Evolutionary conservation across 2,329 filamentous ascomycete genomes (phyloP).

Genomic region (Beauveria brongniartii): DNA sequence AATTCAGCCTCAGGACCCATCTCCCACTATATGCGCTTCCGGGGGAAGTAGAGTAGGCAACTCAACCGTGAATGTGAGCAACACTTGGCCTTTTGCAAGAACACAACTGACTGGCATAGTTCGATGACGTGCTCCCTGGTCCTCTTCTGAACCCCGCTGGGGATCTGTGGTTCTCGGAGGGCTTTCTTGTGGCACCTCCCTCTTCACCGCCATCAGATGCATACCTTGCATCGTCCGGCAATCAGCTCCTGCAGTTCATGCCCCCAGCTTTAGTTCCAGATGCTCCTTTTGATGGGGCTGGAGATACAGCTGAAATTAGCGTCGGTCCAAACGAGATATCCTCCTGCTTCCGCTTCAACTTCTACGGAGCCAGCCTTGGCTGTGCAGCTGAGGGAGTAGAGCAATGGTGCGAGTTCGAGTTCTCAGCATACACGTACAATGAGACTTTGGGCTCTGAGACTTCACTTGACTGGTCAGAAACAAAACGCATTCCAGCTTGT

Average conservation of each 20-base stretch:
- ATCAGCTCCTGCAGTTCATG: slow-evolving; percentile 32
- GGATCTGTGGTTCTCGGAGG: slow-evolving; percentile 34
- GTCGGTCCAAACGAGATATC: slow-evolving; percentile 29
- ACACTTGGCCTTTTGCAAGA: no score
- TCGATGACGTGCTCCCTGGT: slow-evolving; percentile 27
- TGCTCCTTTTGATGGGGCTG: slow-evolving; percentile 17
- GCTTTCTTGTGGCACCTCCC: slow-evolving; percentile 31
- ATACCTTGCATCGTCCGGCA: slow-evolving; percentile 30
- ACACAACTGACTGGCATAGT: slow-evolving; percentile 20
- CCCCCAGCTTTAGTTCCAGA: slow-evolving; percentile 26
- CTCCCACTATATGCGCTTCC: slow-evolving; percentile 17
- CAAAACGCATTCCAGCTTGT: slow-evolving; percentile 31
- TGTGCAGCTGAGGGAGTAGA: slow-evolving; percentile 28
- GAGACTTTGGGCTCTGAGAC: slow-evolving; percentile 24
- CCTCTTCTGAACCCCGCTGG: slow-evolving; percentile 32
- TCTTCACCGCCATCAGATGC: slow-evolving; percentile 24
- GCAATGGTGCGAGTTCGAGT: slow-evolving; percentile 33
- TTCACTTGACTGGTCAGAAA: slow-evolving; percentile 32
- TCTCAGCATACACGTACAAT: slow-evolving; percentile 33
- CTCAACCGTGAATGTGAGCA: slow-evolving; percentile 29
- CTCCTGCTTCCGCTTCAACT: slow-evolving; percentile 32
- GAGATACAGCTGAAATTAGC: slow-evolving; percentile 31
- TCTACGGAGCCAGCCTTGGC: slow-evolving; percentile 30
- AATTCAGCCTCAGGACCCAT: not conserved
- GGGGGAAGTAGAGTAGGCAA: slow-evolving; percentile 29